These are phyloP conservation scores for Nicotiana tabacum DNA, from an alignment of 257 asterid species.

Conservation along the genomic window DNA sequence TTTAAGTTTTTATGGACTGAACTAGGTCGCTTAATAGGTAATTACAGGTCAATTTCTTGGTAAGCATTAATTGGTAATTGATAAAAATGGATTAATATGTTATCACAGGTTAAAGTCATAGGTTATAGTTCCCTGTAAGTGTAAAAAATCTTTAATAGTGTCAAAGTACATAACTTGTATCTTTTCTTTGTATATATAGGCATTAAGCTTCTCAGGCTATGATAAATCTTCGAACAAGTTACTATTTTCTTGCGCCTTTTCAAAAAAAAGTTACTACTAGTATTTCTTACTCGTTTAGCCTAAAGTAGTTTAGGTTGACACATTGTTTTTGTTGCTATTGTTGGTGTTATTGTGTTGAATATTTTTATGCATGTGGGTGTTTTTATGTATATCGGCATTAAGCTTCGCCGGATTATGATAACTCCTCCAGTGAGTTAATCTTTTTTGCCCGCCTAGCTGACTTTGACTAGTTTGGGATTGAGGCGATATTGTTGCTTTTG, in stretches of 20 bases:
- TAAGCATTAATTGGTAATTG: too few relatives aligned
- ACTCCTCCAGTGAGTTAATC: not conserved
- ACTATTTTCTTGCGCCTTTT: not conserved
- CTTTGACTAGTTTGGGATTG: not conserved
- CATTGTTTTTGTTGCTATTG: not conserved
- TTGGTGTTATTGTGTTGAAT: not conserved
- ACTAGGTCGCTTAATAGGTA: too few relatives aligned
- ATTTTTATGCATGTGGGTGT: not conserved
- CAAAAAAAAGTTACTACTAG: too few relatives aligned
- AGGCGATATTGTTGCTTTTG: not conserved
- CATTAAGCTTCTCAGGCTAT: not conserved
- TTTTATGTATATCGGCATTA: not conserved
- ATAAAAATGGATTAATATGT: too few relatives aligned
- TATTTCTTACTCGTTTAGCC: not conserved
- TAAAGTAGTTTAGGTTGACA: not conserved
- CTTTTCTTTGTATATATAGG: not conserved
- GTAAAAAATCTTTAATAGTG: too few relatives aligned
- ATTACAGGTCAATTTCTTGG: too few relatives aligned
- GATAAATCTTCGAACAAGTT: slow-evolving; percentile 18
- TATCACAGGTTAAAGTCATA: too few relatives aligned
- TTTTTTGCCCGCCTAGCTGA: not conserved
- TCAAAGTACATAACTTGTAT: too few relatives aligned
- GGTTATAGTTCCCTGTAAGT: too few relatives aligned
- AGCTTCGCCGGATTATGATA: not conserved
- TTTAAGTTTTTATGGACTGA: too few relatives aligned